Base-by-base conservation (phyloP, 768 basidiomycete species). In the Cystobasidium ongulense region DNA sequence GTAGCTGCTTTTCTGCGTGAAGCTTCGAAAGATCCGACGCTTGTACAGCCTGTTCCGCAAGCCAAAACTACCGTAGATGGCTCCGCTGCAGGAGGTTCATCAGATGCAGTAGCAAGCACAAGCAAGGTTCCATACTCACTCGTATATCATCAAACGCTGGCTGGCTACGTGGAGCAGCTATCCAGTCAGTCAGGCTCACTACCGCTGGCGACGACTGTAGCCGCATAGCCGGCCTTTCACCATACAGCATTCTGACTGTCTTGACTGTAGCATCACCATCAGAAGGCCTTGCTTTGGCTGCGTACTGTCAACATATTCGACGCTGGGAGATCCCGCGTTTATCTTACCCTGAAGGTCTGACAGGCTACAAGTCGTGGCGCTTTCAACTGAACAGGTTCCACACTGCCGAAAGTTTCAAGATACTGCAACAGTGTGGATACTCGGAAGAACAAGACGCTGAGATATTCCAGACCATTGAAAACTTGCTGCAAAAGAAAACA, bases 321-420 rank as follows among this genome's bases (percentile, higher is more conserved):
- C 57, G 71, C 13, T 72, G 71, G 71, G 59, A 61, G 23, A 72
- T 62, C 21, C 71, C 71, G 15, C 57, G 71, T 31, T 62, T 61
- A 15, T 35, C 54, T 17, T 72, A 72, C 43, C 71, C 71, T 25
- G 71, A 72, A 41, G 71, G 71, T 15, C 61, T 72, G 21, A 4
- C 71, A 17, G 71, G 71, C 57, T 72, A 72, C 52, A 72, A 72
- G 41, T 39, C 38, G 27, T 72, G 71, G 71, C 71, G 71, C 8
- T 39, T 50, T 35, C 29, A 63, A 23, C 36, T 72, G n/a, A 72
- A 72, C 71, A 72, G 63, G 61, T 72, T 62, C 23, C 71, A 72
- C 36, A 43, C 59, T 25, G 61, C 27, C 3, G 23, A 43, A 11
- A 57, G 54, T 17, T 31, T n/a, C 27, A 41, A 36, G 11, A 63